Base-by-base conservation (phyloP, 768 basidiomycete species). In the Arthromyces matolae region DNA sequence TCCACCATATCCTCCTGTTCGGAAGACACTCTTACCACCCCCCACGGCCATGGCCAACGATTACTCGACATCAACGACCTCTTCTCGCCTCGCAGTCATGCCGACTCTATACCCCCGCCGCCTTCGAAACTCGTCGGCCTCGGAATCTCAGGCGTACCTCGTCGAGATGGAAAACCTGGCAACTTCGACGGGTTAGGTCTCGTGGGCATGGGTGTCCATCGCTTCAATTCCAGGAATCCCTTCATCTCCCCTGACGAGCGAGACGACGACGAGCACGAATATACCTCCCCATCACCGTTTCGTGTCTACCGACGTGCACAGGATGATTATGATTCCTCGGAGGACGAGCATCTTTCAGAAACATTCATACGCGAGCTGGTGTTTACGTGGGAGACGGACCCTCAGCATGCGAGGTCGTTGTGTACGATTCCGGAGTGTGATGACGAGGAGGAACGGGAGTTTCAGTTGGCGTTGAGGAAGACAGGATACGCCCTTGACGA, bases 111-210 rank as follows among this genome's bases (percentile, higher is more conserved):
- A 22, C 31, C 24, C 22, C 51, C 44, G 8, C 40, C 40, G n/a
- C 43, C 43, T 8, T 31, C 25, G 8, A 25, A 42, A 5, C 42
- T 45, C 25, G 20, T 51, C 2, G 55, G 55, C 20, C 52, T 56
- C n/a, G 55, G 55, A 0, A 51, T 56, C 13, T 57, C 52, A 1
- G 55, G 55, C 7, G 20, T 57, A 23, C 31, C 34, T 3, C 52
- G 52, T 28, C 53, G 52, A 20, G 49, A 57, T 33, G 47, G 49
- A 9, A 42, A 47, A 20, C 18, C 34, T 9, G 49, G 49, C 8
- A 13, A 18, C 8, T 53, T 53, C 32, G 49, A 54, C n/a, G 55
- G 55, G 0, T 33, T 53, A 13, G 55, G 55, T 1, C 38, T 53
- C 12, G 55, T 57, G 8, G 46, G 55, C 12, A 52, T 57, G 8